Evolutionary conservation across 2,329 filamentous ascomycete species (phyloP).

Genomic region (Epichloe bromicola): DNA sequence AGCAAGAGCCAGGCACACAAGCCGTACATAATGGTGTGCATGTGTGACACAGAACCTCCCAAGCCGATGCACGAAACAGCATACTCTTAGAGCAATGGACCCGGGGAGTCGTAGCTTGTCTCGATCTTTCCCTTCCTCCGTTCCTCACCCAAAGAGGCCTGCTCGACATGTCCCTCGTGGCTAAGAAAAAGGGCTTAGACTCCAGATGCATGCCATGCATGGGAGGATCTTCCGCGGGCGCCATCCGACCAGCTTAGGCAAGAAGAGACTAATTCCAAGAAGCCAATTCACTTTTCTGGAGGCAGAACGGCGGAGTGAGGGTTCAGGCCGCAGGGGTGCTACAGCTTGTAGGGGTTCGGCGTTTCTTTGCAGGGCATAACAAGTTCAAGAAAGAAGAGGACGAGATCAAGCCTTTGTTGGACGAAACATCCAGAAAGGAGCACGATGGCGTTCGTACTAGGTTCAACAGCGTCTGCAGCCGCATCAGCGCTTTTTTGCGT

Average conservation of each 20-base stretch:
- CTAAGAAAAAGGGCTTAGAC: neutral
- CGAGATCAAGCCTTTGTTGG: neutral
- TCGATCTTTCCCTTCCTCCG: neutral
- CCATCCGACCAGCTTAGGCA: neutral
- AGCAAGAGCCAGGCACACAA: neutral
- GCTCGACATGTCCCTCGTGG: neutral
- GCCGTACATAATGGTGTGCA: neutral
- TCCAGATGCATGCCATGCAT: neutral
- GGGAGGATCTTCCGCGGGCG: neutral
- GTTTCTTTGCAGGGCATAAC: too few species aligned
- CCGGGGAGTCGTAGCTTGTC: neutral
- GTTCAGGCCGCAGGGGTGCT: neutral
- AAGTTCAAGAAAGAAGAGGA: neutral
- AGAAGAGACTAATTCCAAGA: neutral
- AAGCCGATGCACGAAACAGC: neutral
- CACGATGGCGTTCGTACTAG: neutral
- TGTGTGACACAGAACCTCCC: neutral
- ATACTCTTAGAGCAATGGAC: neutral
- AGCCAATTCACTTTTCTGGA: neutral
- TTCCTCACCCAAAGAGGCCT: neutral
- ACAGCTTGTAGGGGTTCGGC: neutral
- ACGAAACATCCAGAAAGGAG: neutral
- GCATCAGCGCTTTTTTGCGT: neutral
- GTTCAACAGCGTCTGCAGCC: neutral
- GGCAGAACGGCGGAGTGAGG: neutral